Base-by-base conservation (phyloP, 2,329 filamentous ascomycete species). In the Lachnellula suecica region DNA sequence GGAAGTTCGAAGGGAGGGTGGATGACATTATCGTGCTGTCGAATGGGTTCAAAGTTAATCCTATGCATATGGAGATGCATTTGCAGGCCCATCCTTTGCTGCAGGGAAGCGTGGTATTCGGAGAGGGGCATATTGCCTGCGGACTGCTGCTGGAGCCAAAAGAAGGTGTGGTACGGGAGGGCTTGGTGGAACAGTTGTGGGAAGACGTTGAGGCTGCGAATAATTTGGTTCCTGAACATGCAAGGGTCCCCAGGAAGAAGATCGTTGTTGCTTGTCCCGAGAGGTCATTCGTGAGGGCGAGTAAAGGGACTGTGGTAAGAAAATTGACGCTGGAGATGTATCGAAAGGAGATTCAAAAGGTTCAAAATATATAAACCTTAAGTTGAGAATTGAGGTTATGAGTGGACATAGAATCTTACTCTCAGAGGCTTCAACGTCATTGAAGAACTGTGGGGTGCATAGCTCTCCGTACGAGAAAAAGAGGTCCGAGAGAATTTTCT, bases 1-100 rank as follows among this genome's bases (percentile, higher is more conserved):
- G 71, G 69, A 65, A 63, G 9, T 75, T 66, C 49, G 47, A 53
- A 13, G 47, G 49, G 7, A 63, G 74, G 1, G 51, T 60, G 9
- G 74, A 77, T 49, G 74, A 78, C 58, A 67, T 75, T 2, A 68
- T 77, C 20, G 68, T 76, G 0, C 61, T 76, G n/a, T 69, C 66
- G 23, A 75, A 72, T 51, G 74, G 74, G 1, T 68, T 72, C 43
- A 78, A 77, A 52, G 67, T 74, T 37, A 75, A 76, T 38, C 74
- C 75, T 0, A 51, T 72, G 2, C 61, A 65, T 2, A 68, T 74
- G 59, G 74, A 77, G 54, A 60, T 53, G 17, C 58, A 62, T 4
- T 63, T 77, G 13, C 63, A 63, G 25, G 58, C 52, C 1, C 69
- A 74, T 49, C 65, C 56, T 2, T 2, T 45, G 3, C 57, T 76